Conservation (phyloP, 2,329 filamentous ascomycete genomes). For the Exophiala mesophila region DNA sequence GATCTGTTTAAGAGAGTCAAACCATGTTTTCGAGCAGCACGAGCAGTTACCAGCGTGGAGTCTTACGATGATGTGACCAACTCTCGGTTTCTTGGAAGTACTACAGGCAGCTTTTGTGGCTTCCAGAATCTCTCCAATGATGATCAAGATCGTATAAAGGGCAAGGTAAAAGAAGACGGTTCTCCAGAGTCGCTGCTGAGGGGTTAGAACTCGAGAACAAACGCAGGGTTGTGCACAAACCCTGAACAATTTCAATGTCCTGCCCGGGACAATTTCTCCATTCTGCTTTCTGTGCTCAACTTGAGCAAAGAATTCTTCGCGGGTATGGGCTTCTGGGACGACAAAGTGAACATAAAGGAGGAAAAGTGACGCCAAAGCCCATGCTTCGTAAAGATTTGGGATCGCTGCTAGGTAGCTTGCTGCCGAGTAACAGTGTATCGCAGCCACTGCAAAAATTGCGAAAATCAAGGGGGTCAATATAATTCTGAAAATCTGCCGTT, state of each 20-base stretch:
- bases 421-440: slow-evolving; percentile 12
- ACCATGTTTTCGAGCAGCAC: not conserved
- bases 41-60: not conserved
- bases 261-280: slow-evolving; percentile 6
- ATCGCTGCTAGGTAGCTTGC: slow-evolving; percentile 13
- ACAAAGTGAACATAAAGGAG: slow-evolving; percentile 19
- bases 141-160: slow-evolving; percentile 70
- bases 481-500: slow-evolving; percentile 19
- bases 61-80: slow-evolving; percentile 68
- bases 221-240: slow-evolving; percentile 45
- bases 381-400: slow-evolving; percentile 16
- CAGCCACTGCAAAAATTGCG: slow-evolving; percentile 9
- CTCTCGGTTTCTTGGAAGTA: slow-evolving; percentile 67
- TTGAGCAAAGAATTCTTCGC: slow-evolving; percentile 9
- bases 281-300: slow-evolving; percentile 10
- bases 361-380: slow-evolving; percentile 17
- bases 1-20: slow-evolving; percentile 37
- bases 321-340: slow-evolving; percentile 10
- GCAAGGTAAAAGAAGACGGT: slow-evolving; percentile 81
- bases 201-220: not conserved
- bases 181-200: slow-evolving; percentile 49
- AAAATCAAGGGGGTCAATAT: slow-evolving; percentile 14
- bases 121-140: slow-evolving; percentile 69
- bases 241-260: slow-evolving; percentile 28
- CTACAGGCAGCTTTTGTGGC: slow-evolving; percentile 68